Percentiles rank a stretch among this genome's conserved stretches.
These are phyloP conservation scores for Vanderwaltozyma verrucispora DNA, from an alignment of 805 yeast species.

Conservation along the genomic window DNA sequence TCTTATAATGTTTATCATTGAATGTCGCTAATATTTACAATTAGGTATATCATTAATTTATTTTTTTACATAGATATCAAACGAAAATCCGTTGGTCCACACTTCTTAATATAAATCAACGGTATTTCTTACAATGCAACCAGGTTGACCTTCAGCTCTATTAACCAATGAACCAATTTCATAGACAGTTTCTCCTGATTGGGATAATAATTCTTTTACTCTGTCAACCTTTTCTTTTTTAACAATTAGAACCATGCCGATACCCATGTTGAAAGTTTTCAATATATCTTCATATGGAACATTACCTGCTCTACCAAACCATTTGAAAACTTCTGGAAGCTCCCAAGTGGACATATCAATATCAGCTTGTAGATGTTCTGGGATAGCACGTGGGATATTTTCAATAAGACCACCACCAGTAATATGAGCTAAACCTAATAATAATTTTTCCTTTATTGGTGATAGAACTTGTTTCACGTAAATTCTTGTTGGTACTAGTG, in stretches of 20 bases:
- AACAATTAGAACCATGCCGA: slow-evolving; percentile 91
- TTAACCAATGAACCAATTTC: slow-evolving; percentile 50
- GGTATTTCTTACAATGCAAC: slow-evolving; percentile 45
- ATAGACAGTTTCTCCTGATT: slow-evolving; percentile 68
- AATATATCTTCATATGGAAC: slow-evolving; percentile 78
- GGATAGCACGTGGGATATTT: slow-evolving; percentile 91
- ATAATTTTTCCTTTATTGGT: slow-evolving; percentile 51
- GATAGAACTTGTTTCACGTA: slow-evolving; percentile 87
- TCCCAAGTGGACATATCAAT: slow-evolving; percentile 76
- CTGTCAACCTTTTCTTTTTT: slow-evolving; percentile 52
- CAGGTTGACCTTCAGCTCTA: slow-evolving; percentile 41
- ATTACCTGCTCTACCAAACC: slow-evolving; percentile 88
- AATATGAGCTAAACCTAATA: slow-evolving; percentile 89
- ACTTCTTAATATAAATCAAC: neutral
- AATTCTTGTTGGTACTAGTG: slow-evolving; percentile 83
- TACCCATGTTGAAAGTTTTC: slow-evolving; percentile 91
- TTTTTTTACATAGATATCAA: neutral
- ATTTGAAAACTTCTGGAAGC: slow-evolving; percentile 81
- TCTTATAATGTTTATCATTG: too few species aligned
- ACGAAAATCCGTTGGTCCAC: too few species aligned
- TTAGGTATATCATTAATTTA: neutral
- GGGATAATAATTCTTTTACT: slow-evolving; percentile 42
- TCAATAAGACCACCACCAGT: slow-evolving; percentile 98
- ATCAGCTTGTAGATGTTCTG: slow-evolving; percentile 64
- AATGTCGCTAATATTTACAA: too few species aligned